Evolutionary conservation across 164 flowering plant genomes (phyloP).

Genomic region (Chloranthus sessilifolius): DNA sequence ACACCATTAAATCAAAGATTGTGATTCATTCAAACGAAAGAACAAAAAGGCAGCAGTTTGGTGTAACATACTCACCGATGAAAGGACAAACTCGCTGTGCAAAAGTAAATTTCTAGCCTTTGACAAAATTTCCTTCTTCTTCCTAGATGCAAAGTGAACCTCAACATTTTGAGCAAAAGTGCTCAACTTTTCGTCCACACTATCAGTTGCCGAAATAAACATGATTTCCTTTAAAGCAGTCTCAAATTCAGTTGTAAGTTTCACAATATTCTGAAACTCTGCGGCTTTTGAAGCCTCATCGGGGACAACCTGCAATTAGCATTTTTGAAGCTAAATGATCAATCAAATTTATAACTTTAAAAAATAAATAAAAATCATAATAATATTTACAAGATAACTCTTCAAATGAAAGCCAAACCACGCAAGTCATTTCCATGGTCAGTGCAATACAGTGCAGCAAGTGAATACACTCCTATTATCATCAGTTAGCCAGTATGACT

Average conservation of each 20-base stretch:
- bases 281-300: constrained; percentile 83
- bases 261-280: constrained; percentile 67
- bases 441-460: too few relatives aligned
- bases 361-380: background rate
- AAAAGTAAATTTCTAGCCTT: constrained; percentile 73
- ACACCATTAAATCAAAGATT: background rate
- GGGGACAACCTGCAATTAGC: constrained; percentile 69
- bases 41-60: background rate
- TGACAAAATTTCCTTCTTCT: constrained; percentile 74
- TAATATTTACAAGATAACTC: too few relatives aligned
- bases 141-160: constrained; percentile 89
- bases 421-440: too few relatives aligned
- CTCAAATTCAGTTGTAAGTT: constrained; percentile 65
- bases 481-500: too few relatives aligned
- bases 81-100: constrained; percentile 56
- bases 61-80: constrained; percentile 47
- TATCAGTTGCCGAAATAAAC: constrained; percentile 70
- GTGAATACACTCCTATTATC: too few relatives aligned
- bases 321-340: constrained; percentile 5
- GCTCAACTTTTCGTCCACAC: constrained; percentile 55
- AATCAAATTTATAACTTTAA: constrained; percentile 1
- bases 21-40: constrained; percentile 8
- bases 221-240: constrained; percentile 48
- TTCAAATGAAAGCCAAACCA: background rate
- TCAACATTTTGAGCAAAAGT: constrained; percentile 81